phyloP scores from a whole-genome alignment of 352 stramenopile genomes.

The Globisporangium paddicum region DNA sequence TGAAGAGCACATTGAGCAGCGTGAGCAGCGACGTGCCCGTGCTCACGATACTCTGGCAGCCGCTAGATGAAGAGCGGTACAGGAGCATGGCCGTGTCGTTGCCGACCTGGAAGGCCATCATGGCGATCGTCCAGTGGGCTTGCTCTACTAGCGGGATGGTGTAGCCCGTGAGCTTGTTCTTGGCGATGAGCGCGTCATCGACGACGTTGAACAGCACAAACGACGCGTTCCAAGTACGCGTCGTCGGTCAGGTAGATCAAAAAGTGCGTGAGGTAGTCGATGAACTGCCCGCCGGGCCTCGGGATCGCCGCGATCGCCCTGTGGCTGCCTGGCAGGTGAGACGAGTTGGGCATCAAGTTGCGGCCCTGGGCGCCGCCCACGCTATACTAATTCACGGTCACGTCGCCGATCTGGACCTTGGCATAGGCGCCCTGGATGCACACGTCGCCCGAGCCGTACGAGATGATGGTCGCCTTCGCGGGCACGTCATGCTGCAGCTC shows the following conservation, averaged over 20 bases:
- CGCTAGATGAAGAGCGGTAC: slow-evolving; percentile 20
- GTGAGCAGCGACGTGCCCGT: slow-evolving; percentile 55
- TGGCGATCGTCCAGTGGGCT: slow-evolving; percentile 65
- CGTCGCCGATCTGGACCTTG: slow-evolving; percentile 39
- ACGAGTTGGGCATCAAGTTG: slow-evolving; percentile 40
- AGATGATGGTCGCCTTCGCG: slow-evolving; percentile 34
- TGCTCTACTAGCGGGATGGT: slow-evolving; percentile 41
- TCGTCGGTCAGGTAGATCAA: slow-evolving; percentile 57
- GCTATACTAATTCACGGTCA: slow-evolving; percentile 40
- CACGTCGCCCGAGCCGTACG: slow-evolving; percentile 60
- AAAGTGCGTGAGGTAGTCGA: slow-evolving; percentile 61
- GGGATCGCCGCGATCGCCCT: slow-evolving; percentile 39
- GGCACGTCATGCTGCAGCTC: slow-evolving; percentile 43
- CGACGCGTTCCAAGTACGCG: slow-evolving; percentile 37
- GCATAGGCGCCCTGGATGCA: slow-evolving; percentile 44
- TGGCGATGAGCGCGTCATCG: slow-evolving; percentile 46
- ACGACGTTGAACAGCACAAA: slow-evolving; percentile 71
- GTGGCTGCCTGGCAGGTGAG: slow-evolving; percentile 48
- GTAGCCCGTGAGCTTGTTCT: slow-evolving; percentile 37
- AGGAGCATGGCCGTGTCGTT: slow-evolving; percentile 32
- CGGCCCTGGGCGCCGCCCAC: slow-evolving; percentile 46
- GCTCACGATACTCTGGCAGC: slow-evolving; percentile 52
- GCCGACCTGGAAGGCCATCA: slow-evolving; percentile 52
- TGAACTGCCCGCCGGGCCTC: slow-evolving; percentile 39
- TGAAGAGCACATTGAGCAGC: slow-evolving; percentile 37